Conservation (phyloP, 768 basidiomycete species). For the Mrakia gelida region DNA sequence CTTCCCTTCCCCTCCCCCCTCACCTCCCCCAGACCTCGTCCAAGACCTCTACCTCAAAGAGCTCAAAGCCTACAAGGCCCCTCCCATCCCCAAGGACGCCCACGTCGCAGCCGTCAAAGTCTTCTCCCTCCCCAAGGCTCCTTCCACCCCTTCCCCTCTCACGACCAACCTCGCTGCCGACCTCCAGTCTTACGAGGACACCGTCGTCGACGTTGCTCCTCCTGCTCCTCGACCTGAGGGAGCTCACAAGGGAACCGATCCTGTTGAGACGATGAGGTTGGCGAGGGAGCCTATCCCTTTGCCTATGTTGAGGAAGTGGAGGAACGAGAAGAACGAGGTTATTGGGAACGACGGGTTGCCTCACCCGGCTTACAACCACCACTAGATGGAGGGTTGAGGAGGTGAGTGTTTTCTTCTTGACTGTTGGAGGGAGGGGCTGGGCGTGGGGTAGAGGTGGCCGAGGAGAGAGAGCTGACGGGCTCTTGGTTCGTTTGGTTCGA, state of each 20-base stretch:
- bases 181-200: conserved; percentile 72
- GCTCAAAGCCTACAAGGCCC: conserved; percentile 82
- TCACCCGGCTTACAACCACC: background rate
- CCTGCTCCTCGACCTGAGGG: conserved; percentile 46
- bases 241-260: conserved; percentile 40
- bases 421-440: background rate
- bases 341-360: background rate
- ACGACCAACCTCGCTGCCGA: conserved; percentile 82
- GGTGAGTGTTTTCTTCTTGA: background rate
- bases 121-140: conserved; percentile 68
- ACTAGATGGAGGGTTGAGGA: background rate
- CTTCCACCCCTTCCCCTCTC: conserved; percentile 63
- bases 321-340: background rate
- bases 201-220: conserved; percentile 58
- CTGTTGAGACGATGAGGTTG: conserved; percentile 62
- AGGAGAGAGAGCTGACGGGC: background rate
- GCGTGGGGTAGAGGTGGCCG: no score
- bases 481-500: background rate
- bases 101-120: conserved; percentile 81
- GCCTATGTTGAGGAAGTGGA: background rate
- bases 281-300: background rate
- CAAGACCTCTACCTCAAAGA: conserved; percentile 89
- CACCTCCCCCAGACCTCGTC: conserved; percentile 62
- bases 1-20: background rate
- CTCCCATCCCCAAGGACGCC: conserved; percentile 72